Evolutionary conservation across 1,284 basidiomycete species (phyloP).

Genomic region (Phlebopus sp.): DNA sequence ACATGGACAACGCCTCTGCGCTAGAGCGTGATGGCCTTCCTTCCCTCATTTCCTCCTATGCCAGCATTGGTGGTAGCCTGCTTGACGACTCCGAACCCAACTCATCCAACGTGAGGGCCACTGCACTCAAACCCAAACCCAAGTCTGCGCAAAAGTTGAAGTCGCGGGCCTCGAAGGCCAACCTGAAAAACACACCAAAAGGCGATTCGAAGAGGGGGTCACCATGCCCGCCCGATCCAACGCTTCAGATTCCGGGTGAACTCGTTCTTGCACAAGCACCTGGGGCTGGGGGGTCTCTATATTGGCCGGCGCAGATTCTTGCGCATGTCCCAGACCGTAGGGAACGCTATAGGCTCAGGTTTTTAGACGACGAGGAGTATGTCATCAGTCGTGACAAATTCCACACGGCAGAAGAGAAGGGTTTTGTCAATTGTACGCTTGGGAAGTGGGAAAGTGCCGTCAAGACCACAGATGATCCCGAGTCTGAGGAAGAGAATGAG

Average conservation of each 20-base stretch:
- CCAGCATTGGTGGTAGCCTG: conserved; percentile 18
- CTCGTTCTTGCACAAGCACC: conserved; percentile 52
- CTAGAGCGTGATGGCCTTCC: conserved; percentile 44
- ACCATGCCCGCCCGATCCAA: conserved; percentile 44
- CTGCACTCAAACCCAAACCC: background rate
- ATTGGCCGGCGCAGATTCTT: conserved; percentile 67
- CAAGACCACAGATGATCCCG: conserved; percentile 43
- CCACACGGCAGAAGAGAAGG: conserved; percentile 51
- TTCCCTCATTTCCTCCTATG: conserved; percentile 35
- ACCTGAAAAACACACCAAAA: conserved; percentile 6
- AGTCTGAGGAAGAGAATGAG: conserved; percentile 45
- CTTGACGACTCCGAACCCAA: conserved; percentile 28
- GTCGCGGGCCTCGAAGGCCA: conserved; percentile 17
- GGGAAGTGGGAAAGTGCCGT: conserved; percentile 51
- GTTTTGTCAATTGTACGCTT: conserved; percentile 57
- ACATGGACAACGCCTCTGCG: conserved; percentile 33
- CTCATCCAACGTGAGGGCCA: conserved; percentile 10
- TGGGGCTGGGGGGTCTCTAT: conserved; percentile 32
- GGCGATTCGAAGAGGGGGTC: conserved; percentile 24
- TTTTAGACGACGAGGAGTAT: conserved; percentile 48
- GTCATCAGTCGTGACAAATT: conserved; percentile 50
- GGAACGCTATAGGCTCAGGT: conserved; percentile 49
- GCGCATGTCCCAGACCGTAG: conserved; percentile 40
- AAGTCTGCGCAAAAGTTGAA: conserved; percentile 18
- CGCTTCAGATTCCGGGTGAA: conserved; percentile 63